Conservation (phyloP, 805 yeast genomes). For the Teunomyces kruisii region DNA sequence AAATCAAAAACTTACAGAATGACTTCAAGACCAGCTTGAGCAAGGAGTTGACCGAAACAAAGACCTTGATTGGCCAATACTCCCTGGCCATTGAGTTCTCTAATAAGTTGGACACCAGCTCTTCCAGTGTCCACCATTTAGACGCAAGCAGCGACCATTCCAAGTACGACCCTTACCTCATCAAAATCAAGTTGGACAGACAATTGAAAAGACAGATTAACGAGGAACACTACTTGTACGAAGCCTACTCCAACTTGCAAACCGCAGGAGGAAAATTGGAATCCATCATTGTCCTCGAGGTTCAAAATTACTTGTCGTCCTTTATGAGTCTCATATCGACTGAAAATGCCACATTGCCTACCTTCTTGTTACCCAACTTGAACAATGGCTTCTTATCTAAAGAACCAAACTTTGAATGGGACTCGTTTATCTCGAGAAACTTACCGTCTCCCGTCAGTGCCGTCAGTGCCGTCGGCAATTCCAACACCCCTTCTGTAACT, state of each 20-base stretch:
- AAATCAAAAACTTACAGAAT: conserved; percentile 74
- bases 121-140: conserved; percentile 6
- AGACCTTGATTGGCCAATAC: conserved; percentile 45
- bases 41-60: conserved; percentile 51
- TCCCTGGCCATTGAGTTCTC: conserved; percentile 64
- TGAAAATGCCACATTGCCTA: conserved; percentile 71
- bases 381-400: conserved; percentile 65
- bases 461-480: conserved; percentile 25
- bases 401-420: conserved; percentile 87
- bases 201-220: conserved; percentile 74
- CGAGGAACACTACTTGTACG: conserved; percentile 85
- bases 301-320: conserved; percentile 76
- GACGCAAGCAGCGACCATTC: conserved; percentile 39
- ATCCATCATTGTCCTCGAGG: conserved; percentile 79
- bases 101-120: conserved; percentile 34
- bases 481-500: conserved; percentile 23
- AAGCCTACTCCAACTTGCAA: conserved; percentile 85
- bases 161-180: conserved; percentile 77
- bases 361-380: conserved; percentile 62
- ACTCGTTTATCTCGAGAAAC: conserved; percentile 72
- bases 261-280: conserved; percentile 84
- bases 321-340: conserved; percentile 71
- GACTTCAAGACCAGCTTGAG: conserved; percentile 80
- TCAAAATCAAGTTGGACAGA: conserved; percentile 68
- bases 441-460: conserved; percentile 34